Conservation (phyloP, 805 yeast species). For the Candida coleopterorum region DNA sequence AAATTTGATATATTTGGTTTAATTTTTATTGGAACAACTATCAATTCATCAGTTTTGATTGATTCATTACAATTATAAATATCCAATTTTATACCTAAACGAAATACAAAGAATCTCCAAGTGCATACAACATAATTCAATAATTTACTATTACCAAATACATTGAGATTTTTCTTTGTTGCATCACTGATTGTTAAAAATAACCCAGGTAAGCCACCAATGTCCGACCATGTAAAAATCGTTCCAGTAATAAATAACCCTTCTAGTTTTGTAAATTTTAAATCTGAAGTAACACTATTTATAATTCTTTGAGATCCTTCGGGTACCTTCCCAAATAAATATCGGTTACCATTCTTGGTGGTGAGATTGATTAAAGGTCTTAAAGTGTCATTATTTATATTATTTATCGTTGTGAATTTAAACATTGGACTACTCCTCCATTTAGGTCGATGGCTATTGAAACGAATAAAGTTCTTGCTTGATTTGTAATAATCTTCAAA, state of each 20-base stretch:
- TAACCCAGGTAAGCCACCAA: slow-evolving; percentile 92
- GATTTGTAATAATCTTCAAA: no score
- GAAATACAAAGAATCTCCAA: slow-evolving; percentile 84
- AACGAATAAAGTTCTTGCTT: no score
- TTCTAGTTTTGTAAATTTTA: slow-evolving; percentile 53
- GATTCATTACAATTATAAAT: slow-evolving; percentile 24
- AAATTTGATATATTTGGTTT: background rate
- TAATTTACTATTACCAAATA: slow-evolving; percentile 39
- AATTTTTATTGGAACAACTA: slow-evolving; percentile 35
- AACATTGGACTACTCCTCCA: slow-evolving; percentile 37
- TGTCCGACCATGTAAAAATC: slow-evolving; percentile 61
- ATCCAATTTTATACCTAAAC: slow-evolving; percentile 59
- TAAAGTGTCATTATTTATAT: slow-evolving; percentile 48
- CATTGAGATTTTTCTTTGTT: slow-evolving; percentile 52
- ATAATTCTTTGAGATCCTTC: slow-evolving; percentile 84
- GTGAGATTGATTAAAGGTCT: slow-evolving; percentile 54
- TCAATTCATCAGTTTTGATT: slow-evolving; percentile 33
- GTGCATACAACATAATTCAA: slow-evolving; percentile 57
- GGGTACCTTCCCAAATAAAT: slow-evolving; percentile 72
- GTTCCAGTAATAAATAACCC: slow-evolving; percentile 75
- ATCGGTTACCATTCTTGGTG: slow-evolving; percentile 47
- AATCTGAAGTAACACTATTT: slow-evolving; percentile 45
- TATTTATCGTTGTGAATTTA: slow-evolving; percentile 48
- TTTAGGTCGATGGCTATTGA: no score
- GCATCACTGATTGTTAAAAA: slow-evolving; percentile 79